Evolutionary conservation across 2,329 filamentous ascomycete genomes (phyloP), one percentile per base, ranked within the genome.

Genomic region (Immersiporthe knoxdaviesiana): DNA sequence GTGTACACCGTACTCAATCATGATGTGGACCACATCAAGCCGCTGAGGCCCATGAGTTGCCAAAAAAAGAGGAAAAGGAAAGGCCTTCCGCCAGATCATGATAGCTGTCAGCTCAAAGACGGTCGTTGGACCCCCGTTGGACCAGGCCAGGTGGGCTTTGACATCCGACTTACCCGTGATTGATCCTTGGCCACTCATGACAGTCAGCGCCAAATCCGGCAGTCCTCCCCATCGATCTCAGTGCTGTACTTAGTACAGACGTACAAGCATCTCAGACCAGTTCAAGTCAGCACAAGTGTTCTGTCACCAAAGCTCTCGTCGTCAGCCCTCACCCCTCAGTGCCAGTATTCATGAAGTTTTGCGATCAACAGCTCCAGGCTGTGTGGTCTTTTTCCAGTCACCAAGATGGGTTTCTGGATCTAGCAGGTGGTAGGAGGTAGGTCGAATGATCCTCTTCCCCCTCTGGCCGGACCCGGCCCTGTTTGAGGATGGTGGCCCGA

Each of bases 401-500:
- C 24, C 11, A 8, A 27, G 4, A 54, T 54, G 50, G 50, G 14
- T 11, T 32, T 59, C 56, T 30, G 32, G 32, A 59, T n/a, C 11
- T 7, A 59, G 56, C 4, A 59, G 18, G 21, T 59, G 32, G n/a
- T n/a, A n/a, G n/a, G n/a, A n/a, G 4, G 27, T 32, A 24, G 56
- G 10, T 37, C 56, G 56, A n/a, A 21, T 11, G 56, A 16, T 30
- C 12, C 24, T 30, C 52, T 32, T 24, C 27, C 14, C n/a, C 50
- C 4, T n/a, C 30, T 37, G 32, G 30, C 3, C 56, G 56, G 32
- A 21, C 56, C 56, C 30, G 56, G 56, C 14, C 21, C 32, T n/a
- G 30, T 59, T 37, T 59, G 30, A 59, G 56, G 30, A 59, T 59
- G 16, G 56, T 59, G 56, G 56, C 32, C 56, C 56, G 56, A 59